Evolutionary conservation across 768 basidiomycete genomes (phyloP).

Genomic region (Boletus bicolor): DNA sequence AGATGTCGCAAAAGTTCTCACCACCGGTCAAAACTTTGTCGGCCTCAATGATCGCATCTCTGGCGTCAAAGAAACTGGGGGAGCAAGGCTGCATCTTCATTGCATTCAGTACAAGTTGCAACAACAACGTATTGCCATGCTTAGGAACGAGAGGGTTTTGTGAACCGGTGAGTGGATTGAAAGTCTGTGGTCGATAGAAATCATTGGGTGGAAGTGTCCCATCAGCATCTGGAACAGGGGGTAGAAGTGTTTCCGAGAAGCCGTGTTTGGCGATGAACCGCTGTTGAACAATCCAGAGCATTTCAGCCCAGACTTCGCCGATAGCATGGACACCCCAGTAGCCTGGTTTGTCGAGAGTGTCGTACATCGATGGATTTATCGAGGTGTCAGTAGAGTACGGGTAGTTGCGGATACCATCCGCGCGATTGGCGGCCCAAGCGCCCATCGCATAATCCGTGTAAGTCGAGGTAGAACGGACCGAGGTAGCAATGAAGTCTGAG

Average conservation of each 20-base stretch:
- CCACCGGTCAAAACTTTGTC: constrained; percentile 89
- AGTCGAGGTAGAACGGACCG: constrained; percentile 66
- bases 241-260: constrained; percentile 75
- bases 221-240: constrained; percentile 62
- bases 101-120: constrained; percentile 83
- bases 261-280: constrained; percentile 79
- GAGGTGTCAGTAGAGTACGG: constrained; percentile 74
- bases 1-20: constrained; percentile 87
- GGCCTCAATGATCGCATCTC: constrained; percentile 87
- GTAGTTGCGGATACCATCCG: constrained; percentile 81
- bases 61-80: constrained; percentile 86
- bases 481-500: constrained; percentile 80
- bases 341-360: constrained; percentile 89
- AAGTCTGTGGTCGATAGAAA: constrained; percentile 59
- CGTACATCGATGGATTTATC: constrained; percentile 89
- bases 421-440: constrained; percentile 85
- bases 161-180: constrained; percentile 29
- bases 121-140: constrained; percentile 84
- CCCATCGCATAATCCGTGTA: constrained; percentile 91
- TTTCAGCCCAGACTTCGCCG: constrained; percentile 95
- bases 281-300: constrained; percentile 78
- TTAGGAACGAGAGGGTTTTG: constrained; percentile 66
- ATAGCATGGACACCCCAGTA: constrained; percentile 94
- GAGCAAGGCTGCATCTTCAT: constrained; percentile 97
- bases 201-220: constrained; percentile 61